Evolutionary conservation across 2,329 filamentous ascomycete species (phyloP), one percentile per base, ranked within the genome.

Genomic region (Dryadomyces sulphureus): DNA sequence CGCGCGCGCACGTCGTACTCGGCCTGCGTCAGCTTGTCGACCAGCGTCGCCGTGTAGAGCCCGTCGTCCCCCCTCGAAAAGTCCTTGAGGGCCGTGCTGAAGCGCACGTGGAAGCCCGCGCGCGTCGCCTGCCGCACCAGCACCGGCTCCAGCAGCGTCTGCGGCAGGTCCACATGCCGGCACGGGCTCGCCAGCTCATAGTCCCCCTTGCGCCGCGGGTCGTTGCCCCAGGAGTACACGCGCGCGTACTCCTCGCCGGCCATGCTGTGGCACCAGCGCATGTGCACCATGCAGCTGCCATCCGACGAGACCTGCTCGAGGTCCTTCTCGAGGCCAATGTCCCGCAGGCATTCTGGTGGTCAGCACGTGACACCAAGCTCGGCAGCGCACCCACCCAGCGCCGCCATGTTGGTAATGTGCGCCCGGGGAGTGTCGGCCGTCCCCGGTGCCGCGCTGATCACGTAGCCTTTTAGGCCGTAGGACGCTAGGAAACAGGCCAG

Each of bases 321-420:
- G 19, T 66, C 65, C 25, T 58, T 43, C 24, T 74, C 69, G 3
- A 75, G 56, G 1, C 65, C 69, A 46, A 74, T 67, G 49, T 74
- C 71, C 7, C 71, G 64, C 2, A 74, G 59, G 54, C 69, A 73
- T 52, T 75, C 76, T 22, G 25, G 16, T 41, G 16, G 27, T 41
- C 17, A 43, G n/a, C 25, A 20, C 16, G 35, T 17, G 5, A 20
- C 19, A 2, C n/a, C 5, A 14, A 12, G 11, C 11, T 32, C 16
- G 27, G n/a, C n/a, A 32, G 11, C 7, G 27, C n/a, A 32, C 38
- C 12, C 54, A 65, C 64, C 63, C 17, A 73, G 55, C 0, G 72
- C 72, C 0, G 72, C 73, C 57, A 70, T 71, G 54, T 78, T 80
- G 38, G 70, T 77, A 47, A 78, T 74, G 54, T 79, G 75, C 0